These are phyloP conservation scores for Cytospora paraplurivora DNA, from an alignment of 2,329 filamentous ascomycete genomes.

Conservation along the genomic window DNA sequence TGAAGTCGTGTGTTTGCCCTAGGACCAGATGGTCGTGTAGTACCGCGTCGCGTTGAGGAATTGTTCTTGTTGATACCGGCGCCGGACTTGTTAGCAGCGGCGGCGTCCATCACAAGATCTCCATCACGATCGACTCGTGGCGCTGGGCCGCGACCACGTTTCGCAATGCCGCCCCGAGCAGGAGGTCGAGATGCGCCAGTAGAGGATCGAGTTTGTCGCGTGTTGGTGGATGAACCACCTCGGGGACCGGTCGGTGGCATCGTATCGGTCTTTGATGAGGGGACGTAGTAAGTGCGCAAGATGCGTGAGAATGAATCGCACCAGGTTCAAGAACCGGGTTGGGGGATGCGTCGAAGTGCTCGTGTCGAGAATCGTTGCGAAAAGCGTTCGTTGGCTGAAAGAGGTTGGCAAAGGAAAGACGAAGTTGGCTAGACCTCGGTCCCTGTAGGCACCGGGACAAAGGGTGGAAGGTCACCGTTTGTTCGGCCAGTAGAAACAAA, in stretches of 20 bases:
- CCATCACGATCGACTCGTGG: conserved; percentile 55
- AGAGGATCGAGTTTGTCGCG: conserved; percentile 27
- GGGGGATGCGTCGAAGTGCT: not conserved
- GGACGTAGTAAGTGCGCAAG: not conserved
- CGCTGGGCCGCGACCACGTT: conserved; percentile 44
- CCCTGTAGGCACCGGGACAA: conserved; percentile 14
- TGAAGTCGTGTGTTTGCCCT: conserved; percentile 30
- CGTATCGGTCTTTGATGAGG: conserved; percentile 30
- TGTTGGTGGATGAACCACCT: conserved; percentile 26
- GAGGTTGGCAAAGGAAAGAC: conserved; percentile 9
- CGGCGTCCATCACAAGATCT: conserved; percentile 59
- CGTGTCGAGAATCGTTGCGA: not conserved
- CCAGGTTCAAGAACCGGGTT: not conserved
- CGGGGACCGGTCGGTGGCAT: conserved; percentile 33
- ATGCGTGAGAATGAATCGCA: conserved; percentile 6
- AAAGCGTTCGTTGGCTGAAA: not conserved
- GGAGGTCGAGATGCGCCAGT: conserved; percentile 14
- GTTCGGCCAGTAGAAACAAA: not conserved
- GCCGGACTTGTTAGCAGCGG: conserved; percentile 29
- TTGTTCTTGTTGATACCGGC: conserved; percentile 39
- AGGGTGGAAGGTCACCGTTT: conserved; percentile 1
- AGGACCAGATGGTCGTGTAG: conserved; percentile 26
- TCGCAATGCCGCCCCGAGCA: conserved; percentile 52
- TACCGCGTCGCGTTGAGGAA: conserved; percentile 22
- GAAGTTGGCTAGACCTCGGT: conserved; percentile 12